These are phyloP conservation scores for Stagonosporopsis vannaccii DNA, from an alignment of 2,329 filamentous ascomycete genomes.

Conservation along the genomic window DNA sequence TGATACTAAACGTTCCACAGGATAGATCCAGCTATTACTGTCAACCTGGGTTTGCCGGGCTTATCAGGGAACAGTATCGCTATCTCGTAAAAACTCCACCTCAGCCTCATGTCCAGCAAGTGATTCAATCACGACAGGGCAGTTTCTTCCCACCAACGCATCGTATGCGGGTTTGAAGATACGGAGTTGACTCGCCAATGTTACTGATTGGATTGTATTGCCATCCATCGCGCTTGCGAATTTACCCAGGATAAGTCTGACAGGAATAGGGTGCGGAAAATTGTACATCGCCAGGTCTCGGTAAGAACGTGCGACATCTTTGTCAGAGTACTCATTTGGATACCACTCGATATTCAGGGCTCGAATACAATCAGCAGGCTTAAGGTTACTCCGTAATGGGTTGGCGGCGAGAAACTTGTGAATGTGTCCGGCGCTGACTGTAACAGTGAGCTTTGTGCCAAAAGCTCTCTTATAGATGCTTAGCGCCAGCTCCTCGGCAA, in stretches of 20 bases:
- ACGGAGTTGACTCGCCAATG: not conserved
- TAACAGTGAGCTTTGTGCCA: conserved; percentile 8
- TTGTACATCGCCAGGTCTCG: not conserved
- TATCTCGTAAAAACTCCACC: not conserved
- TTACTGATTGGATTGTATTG: not conserved
- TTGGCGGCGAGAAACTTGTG: conserved; percentile 15
- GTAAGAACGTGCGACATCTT: conserved; percentile 6
- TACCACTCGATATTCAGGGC: conserved; percentile 12
- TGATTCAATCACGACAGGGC: conserved; percentile 1
- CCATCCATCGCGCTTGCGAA: not conserved
- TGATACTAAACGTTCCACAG: not conserved
- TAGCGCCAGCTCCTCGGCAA: conserved; percentile 11
- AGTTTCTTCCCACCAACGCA: not conserved
- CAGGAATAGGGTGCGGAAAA: not conserved
- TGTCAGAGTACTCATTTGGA: conserved; percentile 11
- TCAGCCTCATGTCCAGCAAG: not conserved
- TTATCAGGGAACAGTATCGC: not conserved
- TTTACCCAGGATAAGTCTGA: conserved; percentile 12
- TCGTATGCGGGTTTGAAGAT: conserved; percentile 10
- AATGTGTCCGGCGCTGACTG: conserved; percentile 13
- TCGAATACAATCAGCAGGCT: conserved; percentile 8
- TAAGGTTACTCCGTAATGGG: conserved; percentile 6
- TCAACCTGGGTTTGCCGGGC: not conserved
- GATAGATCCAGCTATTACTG: not conserved
- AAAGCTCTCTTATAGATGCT: conserved; percentile 16